These are phyloP conservation scores for Proliferodiscus dingleyae DNA, from an alignment of 2,329 filamentous ascomycete genomes.

Conservation along the genomic window DNA sequence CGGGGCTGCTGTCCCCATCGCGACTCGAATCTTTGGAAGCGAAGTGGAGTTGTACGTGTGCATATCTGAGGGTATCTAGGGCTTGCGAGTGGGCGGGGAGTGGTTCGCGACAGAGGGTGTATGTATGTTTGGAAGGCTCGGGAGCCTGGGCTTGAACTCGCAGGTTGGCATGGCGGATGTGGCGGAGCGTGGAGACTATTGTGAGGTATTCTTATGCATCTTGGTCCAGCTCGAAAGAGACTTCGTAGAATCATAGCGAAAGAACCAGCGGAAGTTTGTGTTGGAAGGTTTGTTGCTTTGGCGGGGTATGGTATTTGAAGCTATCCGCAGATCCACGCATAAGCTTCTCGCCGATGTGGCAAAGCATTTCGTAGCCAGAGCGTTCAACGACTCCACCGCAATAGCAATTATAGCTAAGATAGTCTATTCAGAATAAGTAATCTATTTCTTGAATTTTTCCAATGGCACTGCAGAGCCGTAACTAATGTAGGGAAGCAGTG, in stretches of 20 bases:
- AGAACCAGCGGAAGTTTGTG: no score
- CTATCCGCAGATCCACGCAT: no score
- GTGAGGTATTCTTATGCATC: neutral
- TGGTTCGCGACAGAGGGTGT: constrained; percentile 1
- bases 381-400: no score
- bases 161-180: neutral
- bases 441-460: no score
- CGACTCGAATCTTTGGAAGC: constrained; percentile 2
- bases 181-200: neutral
- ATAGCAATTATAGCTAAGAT: no score
- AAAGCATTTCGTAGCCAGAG: no score
- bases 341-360: no score
- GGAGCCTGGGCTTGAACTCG: neutral
- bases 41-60: neutral
- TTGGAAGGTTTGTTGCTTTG: no score
- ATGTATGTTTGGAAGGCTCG: neutral
- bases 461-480: no score
- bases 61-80: neutral
- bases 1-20: neutral
- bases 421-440: no score
- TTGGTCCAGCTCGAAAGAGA: neutral
- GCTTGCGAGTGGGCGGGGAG: neutral
- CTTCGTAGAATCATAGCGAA: neutral
- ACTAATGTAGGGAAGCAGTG: no score
- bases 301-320: no score